A percentile compares a stretch with the other conserved stretches of the same genome.
These are phyloP conservation scores for Suillus subalutaceus DNA, from an alignment of 768 basidiomycete species.

Conservation along the genomic window DNA sequence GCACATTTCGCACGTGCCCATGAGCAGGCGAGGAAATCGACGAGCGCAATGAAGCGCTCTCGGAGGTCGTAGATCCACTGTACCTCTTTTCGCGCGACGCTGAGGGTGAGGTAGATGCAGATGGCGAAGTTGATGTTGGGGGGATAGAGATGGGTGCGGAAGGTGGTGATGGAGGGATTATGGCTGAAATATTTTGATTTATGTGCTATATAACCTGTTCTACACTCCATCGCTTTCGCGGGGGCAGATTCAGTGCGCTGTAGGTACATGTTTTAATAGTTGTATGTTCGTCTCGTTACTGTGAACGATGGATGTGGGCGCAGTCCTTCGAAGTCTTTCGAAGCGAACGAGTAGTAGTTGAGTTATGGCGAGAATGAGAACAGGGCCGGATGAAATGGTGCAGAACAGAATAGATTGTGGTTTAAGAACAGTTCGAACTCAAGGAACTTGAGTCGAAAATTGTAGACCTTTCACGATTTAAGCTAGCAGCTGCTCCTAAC, in stretches of 20 bases:
- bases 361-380: neutral
- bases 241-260: neutral
- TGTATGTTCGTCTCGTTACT: neutral
- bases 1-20: conserved; percentile 67
- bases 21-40: conserved; percentile 75
- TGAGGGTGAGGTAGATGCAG: conserved; percentile 63
- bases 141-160: conserved; percentile 46
- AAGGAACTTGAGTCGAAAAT: neutral
- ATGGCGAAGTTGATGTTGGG: conserved; percentile 55
- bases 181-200: conserved; percentile 36
- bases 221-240: neutral
- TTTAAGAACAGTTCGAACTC: neutral
- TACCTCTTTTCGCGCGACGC: conserved; percentile 52
- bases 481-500: neutral
- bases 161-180: conserved; percentile 41
- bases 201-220: neutral
- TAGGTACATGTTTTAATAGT: neutral
- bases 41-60: conserved; percentile 77
- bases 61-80: conserved; percentile 74
- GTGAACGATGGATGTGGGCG: neutral
- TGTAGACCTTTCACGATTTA: neutral
- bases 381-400: neutral
- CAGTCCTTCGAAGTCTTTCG: neutral
- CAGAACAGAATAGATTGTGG: neutral
- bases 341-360: neutral